A percentile compares a stretch with the other conserved stretches of the same genome.
Evolutionary conservation across 2,329 filamentous ascomycete species (phyloP).

Genomic region (Talaromyces sp.): DNA sequence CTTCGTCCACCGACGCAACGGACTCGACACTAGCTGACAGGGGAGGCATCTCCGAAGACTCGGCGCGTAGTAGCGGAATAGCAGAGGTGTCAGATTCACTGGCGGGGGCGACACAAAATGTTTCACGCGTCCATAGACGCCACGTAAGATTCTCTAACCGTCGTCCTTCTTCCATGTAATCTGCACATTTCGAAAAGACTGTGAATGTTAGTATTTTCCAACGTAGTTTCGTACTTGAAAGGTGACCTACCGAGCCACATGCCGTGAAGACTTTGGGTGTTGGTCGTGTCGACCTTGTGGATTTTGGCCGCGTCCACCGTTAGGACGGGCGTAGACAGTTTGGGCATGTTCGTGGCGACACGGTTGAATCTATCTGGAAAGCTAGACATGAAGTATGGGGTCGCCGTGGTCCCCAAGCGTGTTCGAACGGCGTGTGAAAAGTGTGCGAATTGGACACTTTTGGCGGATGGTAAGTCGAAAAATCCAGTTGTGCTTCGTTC

Average conservation of each 20-base stretch:
- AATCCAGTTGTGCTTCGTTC: neutral
- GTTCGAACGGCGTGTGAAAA: slow-evolving; percentile 39
- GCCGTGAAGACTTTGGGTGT: slow-evolving; percentile 88
- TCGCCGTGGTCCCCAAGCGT: slow-evolving; percentile 44
- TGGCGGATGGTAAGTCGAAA: neutral
- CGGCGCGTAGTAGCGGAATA: slow-evolving; percentile 46
- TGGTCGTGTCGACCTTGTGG: slow-evolving; percentile 89
- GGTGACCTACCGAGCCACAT: slow-evolving; percentile 85
- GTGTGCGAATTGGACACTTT: slow-evolving; percentile 19
- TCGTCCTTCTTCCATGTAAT: slow-evolving; percentile 88
- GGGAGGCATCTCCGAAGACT: slow-evolving; percentile 59
- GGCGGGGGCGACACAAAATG: slow-evolving; percentile 74
- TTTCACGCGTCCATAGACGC: slow-evolving; percentile 92
- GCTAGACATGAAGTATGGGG: slow-evolving; percentile 31
- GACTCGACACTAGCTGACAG: slow-evolving; percentile 77
- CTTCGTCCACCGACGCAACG: slow-evolving; percentile 61
- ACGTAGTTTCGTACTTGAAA: neutral
- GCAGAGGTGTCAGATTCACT: slow-evolving; percentile 52
- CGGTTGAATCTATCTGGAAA: slow-evolving; percentile 17
- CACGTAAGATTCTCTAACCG: slow-evolving; percentile 93
- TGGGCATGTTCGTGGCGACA: slow-evolving; percentile 62
- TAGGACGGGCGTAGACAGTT: slow-evolving; percentile 79
- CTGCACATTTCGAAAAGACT: slow-evolving; percentile 94
- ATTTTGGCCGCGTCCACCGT: slow-evolving; percentile 89
- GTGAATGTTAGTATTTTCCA: slow-evolving; percentile 10